These are phyloP conservation scores for Saccharomyces hybrid DNA, from an alignment of 1,139 yeast genomes.

Conservation along the genomic window DNA sequence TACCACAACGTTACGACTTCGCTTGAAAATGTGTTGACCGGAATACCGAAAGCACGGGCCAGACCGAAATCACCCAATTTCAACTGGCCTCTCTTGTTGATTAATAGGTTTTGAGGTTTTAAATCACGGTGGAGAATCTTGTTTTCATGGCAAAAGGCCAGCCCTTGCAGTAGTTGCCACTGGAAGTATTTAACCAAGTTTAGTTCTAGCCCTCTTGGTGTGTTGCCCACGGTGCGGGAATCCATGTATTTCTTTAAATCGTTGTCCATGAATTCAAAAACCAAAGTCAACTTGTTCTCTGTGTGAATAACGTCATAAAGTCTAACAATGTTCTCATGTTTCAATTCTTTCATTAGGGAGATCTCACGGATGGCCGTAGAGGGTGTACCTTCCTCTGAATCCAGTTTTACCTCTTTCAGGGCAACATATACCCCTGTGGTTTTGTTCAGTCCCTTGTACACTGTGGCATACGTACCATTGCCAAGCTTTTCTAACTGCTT, in stretches of 20 bases:
- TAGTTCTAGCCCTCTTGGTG: conserved; percentile 39
- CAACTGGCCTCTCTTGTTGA: conserved; percentile 80
- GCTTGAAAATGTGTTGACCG: conserved; percentile 93
- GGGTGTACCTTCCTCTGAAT: conserved; percentile 97
- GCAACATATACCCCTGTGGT: conserved; percentile 92
- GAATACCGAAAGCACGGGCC: conserved; percentile 97
- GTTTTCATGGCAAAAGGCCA: conserved; percentile 91
- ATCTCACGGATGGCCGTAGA: conserved; percentile 97
- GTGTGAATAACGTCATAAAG: conserved; percentile 94
- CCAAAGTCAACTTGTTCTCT: conserved; percentile 88
- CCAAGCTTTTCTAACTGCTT: conserved; percentile 77
- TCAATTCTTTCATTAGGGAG: conserved; percentile 91
- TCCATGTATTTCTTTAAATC: conserved; percentile 96
- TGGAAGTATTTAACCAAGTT: conserved; percentile 84
- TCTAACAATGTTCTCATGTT: conserved; percentile 89
- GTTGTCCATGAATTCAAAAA: conserved; percentile 89
- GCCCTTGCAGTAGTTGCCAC: conserved; percentile 86
- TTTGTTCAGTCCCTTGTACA: conserved; percentile 89
- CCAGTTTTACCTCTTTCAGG: conserved; percentile 85
- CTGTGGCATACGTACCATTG: conserved; percentile 98
- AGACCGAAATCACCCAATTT: conserved; percentile 96
- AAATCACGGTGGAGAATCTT: conserved; percentile 91
- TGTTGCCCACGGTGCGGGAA: conserved; percentile 33
- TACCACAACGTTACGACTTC: conserved; percentile 98
- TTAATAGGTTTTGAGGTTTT: conserved; percentile 89